Conservation (phyloP, 768 basidiomycete genomes). For the Ramaria rubella region DNA sequence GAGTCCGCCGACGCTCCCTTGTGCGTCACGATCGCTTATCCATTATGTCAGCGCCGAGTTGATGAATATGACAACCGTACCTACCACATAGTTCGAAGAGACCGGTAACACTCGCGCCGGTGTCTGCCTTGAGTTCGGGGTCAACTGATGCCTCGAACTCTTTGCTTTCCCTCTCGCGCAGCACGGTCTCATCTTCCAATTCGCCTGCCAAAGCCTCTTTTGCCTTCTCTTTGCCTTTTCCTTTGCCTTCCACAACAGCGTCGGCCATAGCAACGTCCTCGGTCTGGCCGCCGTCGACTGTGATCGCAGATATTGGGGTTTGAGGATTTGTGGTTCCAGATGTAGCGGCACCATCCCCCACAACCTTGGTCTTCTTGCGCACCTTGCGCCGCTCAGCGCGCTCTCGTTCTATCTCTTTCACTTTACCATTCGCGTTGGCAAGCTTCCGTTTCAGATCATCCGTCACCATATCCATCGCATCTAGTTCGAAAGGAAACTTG, state of each 20-base stretch:
- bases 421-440: slow-evolving; percentile 58
- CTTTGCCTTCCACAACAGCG: slow-evolving; percentile 18
- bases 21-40: slow-evolving; percentile 85
- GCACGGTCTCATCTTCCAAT: slow-evolving; percentile 58
- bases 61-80: slow-evolving; percentile 23
- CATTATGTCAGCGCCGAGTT: slow-evolving; percentile 1
- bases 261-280: slow-evolving; percentile 17
- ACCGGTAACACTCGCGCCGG: slow-evolving; percentile 70
- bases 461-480: slow-evolving; percentile 74
- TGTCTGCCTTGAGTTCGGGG: slow-evolving; percentile 54
- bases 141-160: slow-evolving; percentile 62
- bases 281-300: slow-evolving; percentile 5
- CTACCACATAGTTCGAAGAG: slow-evolving; percentile 87
- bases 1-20: slow-evolving; percentile 94
- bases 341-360: slow-evolving; percentile 28
- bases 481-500: slow-evolving; percentile 86
- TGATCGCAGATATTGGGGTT: slow-evolving; percentile 17
- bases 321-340: slow-evolving; percentile 14
- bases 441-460: slow-evolving; percentile 73
- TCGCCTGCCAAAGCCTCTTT: slow-evolving; percentile 35
- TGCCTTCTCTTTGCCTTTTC: slow-evolving; percentile 22
- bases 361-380: slow-evolving; percentile 61
- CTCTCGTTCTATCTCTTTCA: slow-evolving; percentile 80
- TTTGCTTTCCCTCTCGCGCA: slow-evolving; percentile 55
- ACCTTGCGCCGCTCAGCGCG: slow-evolving; percentile 77